A percentile compares a stretch with the other conserved stretches of the same genome.
Conservation (phyloP, 139 green algal genomes). For the Micromonas commoda region DNA sequence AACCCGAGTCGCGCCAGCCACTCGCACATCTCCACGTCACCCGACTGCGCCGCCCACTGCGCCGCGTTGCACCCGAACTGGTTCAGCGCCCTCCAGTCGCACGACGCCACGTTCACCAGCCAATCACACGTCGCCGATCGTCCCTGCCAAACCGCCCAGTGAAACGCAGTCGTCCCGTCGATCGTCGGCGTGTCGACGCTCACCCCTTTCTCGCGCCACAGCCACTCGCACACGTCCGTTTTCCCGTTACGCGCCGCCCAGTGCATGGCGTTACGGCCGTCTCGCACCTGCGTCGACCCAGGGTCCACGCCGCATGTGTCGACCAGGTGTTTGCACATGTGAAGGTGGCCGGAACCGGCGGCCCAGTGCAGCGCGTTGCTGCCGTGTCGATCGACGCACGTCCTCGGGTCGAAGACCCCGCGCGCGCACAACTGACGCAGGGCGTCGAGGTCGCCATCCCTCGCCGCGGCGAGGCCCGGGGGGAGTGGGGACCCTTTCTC, state of each 20-base stretch:
- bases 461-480: slow-evolving; percentile 11
- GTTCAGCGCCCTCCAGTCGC: neutral
- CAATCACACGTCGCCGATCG: slow-evolving; percentile 23
- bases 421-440: neutral
- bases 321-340: slow-evolving; percentile 24
- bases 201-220: neutral
- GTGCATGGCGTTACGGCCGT: slow-evolving; percentile 35
- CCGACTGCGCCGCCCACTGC: slow-evolving; percentile 34
- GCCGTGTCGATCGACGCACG: slow-evolving; percentile 25
- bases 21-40: slow-evolving; percentile 25
- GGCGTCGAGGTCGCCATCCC: slow-evolving; percentile 23
- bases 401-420: neutral
- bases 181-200: neutral
- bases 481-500: neutral
- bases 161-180: slow-evolving; percentile 17
- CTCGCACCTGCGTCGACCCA: neutral
- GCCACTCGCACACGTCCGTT: slow-evolving; percentile 3
- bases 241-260: slow-evolving; percentile 32
- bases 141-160: slow-evolving; percentile 26
- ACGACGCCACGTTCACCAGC: slow-evolving; percentile 7
- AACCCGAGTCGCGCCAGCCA: slow-evolving; percentile 17
- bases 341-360: slow-evolving; percentile 25
- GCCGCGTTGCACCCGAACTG: slow-evolving; percentile 34
- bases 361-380: slow-evolving; percentile 33
- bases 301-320: slow-evolving; percentile 20